Base-by-base conservation (phyloP, 345 rosid species). In the Salix koriyanagi region DNA sequence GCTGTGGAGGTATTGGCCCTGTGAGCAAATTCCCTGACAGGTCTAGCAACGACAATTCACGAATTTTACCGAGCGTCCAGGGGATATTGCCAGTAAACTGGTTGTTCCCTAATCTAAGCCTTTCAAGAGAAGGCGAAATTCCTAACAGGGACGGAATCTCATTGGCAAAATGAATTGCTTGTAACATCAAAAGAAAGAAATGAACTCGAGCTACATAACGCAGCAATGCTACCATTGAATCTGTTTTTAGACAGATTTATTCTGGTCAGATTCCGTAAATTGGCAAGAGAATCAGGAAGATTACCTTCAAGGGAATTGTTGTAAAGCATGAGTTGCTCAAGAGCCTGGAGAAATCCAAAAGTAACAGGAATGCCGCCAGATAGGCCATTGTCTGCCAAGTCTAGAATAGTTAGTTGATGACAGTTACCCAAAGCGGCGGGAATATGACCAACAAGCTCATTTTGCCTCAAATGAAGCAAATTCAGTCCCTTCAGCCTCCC, bases 181-280 rank as follows among this genome's bases (percentile, higher is more conserved):
- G 99, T 91, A 61, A 92, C 92, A 77, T 96, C 99, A 6, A 96
- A 93, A 21, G 98, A 96, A 56, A 96, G 92, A 52, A 89, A 87
- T 0, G 85, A 89, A 77, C 50, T 66, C 1, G 98, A 93, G 81
- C 94, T 82, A 42, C 92, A 85, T 74, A 93, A 71, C 8, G 91
- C 84, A 65, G 87, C 77, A 54, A 96, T 86, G 78, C 91, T 89
- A 9, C 99, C 99, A 67, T 85, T 90, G 71, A 93, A 83, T 70
- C 76, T 89, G 81, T 96, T 96, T 48, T 78, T 83, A n/a, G 88
- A 91, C 26, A 96, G 83, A 83, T 96, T 96, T 84, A 96, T 84
- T 75, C 99, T 89, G 0, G 99, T 96, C 72, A 96, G 84, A 87
- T 91, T 93, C 69, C 79, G 77, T 30, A 96, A 82, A 75, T 82